A percentile compares a stretch with the other conserved stretches of the same genome.
Evolutionary conservation across 108 stramenopile genomes (phyloP).

Genomic region (Pseudonitzschia multiseries): DNA sequence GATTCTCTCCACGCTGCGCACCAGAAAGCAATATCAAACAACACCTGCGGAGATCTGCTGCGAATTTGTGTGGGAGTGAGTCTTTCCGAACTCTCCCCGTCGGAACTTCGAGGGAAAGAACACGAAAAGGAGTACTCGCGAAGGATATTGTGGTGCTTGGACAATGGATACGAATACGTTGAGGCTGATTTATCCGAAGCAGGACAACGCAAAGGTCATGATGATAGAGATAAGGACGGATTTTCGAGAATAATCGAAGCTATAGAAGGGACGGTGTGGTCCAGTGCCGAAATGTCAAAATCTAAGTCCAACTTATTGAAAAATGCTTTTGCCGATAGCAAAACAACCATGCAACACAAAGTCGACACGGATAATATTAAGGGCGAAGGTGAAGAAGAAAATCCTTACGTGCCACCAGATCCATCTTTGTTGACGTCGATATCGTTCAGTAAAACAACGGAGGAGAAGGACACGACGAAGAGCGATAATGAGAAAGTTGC

Average conservation of each 20-base stretch:
- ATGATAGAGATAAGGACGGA: constrained; percentile 87
- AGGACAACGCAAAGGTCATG: constrained; percentile 57
- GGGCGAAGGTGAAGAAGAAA: constrained; percentile 17
- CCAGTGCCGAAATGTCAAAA: constrained; percentile 64
- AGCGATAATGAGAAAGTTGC: background rate
- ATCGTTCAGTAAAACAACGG: constrained; percentile 10
- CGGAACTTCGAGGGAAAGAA: constrained; percentile 42
- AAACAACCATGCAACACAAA: constrained; percentile 11
- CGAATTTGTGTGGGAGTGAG: constrained; percentile 71
- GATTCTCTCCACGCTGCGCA: constrained; percentile 55
- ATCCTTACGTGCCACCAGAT: constrained; percentile 32
- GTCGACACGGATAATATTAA: background rate
- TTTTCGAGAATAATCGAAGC: constrained; percentile 85
- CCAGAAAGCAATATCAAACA: constrained; percentile 30
- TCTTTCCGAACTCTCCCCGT: constrained; percentile 23
- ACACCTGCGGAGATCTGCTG: constrained; percentile 58
- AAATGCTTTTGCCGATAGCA: constrained; percentile 27
- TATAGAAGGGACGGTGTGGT: constrained; percentile 79
- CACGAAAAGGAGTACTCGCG: constrained; percentile 75
- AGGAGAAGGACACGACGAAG: background rate
- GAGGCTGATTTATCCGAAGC: constrained; percentile 60
- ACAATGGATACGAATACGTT: constrained; percentile 87
- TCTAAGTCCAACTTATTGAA: constrained; percentile 20
- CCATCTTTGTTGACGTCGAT: constrained; percentile 12
- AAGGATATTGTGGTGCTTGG: constrained; percentile 83